Conservation (phyloP, 1,284 basidiomycete species). For the Cutaneotrichosporon sp. region DNA sequence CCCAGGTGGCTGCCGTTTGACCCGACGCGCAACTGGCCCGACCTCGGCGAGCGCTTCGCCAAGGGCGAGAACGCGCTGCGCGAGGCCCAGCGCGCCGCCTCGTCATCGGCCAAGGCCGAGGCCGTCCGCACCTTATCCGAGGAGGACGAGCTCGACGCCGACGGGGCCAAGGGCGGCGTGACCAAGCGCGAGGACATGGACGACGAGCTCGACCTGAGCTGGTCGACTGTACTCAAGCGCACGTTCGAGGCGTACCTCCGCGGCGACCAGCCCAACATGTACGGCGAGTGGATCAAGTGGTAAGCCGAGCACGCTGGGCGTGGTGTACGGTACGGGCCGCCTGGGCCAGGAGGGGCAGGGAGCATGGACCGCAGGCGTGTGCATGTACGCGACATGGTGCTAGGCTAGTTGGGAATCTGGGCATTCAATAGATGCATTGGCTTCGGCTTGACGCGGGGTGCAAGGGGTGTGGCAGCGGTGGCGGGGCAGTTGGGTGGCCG, state of each 20-base stretch:
- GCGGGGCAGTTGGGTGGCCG: too few relatives aligned
- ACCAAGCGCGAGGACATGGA: slow-evolving; percentile 40
- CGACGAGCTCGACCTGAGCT: slow-evolving; percentile 74
- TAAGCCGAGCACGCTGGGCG: slow-evolving; percentile 8
- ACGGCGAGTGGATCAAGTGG: slow-evolving; percentile 71
- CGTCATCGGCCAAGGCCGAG: slow-evolving; percentile 16
- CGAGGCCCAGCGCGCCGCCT: slow-evolving; percentile 45
- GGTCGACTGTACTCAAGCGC: slow-evolving; percentile 86
- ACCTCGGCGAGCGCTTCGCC: slow-evolving; percentile 76
- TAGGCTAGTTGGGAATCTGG: slow-evolving; percentile 1
- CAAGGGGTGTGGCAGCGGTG: neutral
- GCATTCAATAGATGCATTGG: slow-evolving; percentile 6
- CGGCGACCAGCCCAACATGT: slow-evolving; percentile 86
- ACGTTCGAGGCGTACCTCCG: slow-evolving; percentile 87
- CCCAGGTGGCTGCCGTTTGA: slow-evolving; percentile 92
- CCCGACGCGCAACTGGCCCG: slow-evolving; percentile 82
- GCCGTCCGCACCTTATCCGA: neutral
- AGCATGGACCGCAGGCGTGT: neutral
- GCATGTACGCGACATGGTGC: neutral
- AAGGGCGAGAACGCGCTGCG: slow-evolving; percentile 65
- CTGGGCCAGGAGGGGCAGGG: neutral
- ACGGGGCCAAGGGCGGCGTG: slow-evolving; percentile 12
- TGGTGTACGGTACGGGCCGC: neutral
- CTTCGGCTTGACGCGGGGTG: neutral
- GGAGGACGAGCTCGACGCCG: neutral